Base-by-base conservation (phyloP, 352 stramenopile species). In the Blastocystis sp. region DNA sequence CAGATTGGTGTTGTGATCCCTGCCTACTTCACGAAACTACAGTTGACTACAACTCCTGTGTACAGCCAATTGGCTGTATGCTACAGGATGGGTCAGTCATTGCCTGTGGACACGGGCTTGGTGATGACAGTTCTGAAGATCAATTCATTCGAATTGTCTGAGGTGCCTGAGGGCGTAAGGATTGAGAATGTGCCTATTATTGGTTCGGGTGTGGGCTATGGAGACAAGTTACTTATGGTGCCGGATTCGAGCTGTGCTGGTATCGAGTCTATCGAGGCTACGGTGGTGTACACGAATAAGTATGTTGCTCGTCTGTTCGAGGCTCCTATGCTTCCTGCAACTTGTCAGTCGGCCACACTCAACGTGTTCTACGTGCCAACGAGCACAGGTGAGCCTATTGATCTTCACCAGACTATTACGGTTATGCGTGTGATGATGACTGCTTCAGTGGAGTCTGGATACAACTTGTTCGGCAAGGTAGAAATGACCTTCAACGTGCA, bases 401-500 rank as follows among this genome's bases (percentile, higher is more conserved):
- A 65, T 35, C 49, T 66, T 39, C n/a, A 29, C 0, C 51, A 66
- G 29, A 39, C 21, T 51, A 43, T 83, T 9, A 32, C 21, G 3
- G 71, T 83, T 43, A 37, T 42, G 19, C 49, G 52, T 61, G 21
- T 43, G 71, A 7, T 39, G 21, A 83, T 83, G 71, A 66, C 46
- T 16, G 71, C 71, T 32, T 39, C 71, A n/a, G 51, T 59, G 24
- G 71, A 66, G 9, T 83, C 71, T 12, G 16, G 16, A 32, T 83
- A 59, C 42, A 83, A 42, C 0, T 46, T 83, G 71, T 83, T 83
- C 71, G 42, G 42, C 6, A 65, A 66, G 49, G 58, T 39, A 21
- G 71, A 83, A 49, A 57, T 65, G 71, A 66, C 54, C 51, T 83
- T 83, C 71, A 61, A 66, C n/a, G 71, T 83, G 24, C 46, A 83